Percentiles rank a stretch among this genome's conserved stretches.
These are phyloP conservation scores for Exophiala dermatitidis DNA, from an alignment of 2,329 filamentous ascomycete genomes.

Conservation along the genomic window DNA sequence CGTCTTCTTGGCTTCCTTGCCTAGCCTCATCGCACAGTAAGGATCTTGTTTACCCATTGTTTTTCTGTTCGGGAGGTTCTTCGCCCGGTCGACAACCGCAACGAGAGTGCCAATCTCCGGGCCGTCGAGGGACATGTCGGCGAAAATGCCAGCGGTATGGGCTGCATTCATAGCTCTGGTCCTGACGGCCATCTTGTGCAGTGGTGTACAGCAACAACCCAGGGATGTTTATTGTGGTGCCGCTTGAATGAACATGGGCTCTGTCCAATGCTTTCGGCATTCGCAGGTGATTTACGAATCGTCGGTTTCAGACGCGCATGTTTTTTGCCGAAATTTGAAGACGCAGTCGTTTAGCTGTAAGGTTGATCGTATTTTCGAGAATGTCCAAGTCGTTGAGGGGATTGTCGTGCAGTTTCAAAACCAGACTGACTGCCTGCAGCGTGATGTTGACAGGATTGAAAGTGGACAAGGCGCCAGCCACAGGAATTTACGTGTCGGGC, in stretches of 20 bases:
- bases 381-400: neutral
- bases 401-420: slow-evolving; percentile 10
- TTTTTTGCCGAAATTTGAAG: neutral
- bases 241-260: slow-evolving; percentile 2
- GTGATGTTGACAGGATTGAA: slow-evolving; percentile 12
- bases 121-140: slow-evolving; percentile 87
- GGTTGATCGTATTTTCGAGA: neutral
- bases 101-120: slow-evolving; percentile 90
- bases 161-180: slow-evolving; percentile 33
- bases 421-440: slow-evolving; percentile 5
- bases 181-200: slow-evolving; percentile 18
- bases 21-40: slow-evolving; percentile 86
- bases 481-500: slow-evolving; percentile 18
- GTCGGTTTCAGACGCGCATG: neutral
- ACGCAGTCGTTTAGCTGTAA: neutral
- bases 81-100: slow-evolving; percentile 84
- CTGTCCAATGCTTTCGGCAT: slow-evolving; percentile 11
- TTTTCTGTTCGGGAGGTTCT: slow-evolving; percentile 93
- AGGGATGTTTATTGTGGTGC: slow-evolving; percentile 5
- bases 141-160: slow-evolving; percentile 88
- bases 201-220: neutral
- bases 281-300: neutral
- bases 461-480: slow-evolving; percentile 23
- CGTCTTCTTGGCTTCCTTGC: slow-evolving; percentile 97
- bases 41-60: slow-evolving; percentile 98